Conservation (phyloP, 179 eudicot species). For the Dionaea muscipula region DNA sequence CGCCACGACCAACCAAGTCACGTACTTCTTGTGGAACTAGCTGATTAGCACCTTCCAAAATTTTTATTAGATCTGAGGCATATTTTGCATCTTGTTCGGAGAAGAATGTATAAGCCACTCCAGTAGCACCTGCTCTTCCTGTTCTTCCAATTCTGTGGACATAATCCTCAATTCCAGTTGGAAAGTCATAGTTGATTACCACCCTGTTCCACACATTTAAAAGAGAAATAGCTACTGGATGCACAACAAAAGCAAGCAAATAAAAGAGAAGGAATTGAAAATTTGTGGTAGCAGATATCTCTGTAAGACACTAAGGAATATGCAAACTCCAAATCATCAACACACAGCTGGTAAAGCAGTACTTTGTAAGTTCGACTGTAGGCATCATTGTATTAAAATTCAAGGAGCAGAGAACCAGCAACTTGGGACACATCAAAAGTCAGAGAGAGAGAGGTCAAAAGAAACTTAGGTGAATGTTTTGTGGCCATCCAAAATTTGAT, state of each 20-base stretch:
- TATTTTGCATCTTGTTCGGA: conserved; percentile 73
- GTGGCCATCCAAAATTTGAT: too few species aligned
- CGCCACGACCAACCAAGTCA: conserved; percentile 70
- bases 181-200: conserved; percentile 91
- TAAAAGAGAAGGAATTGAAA: too few species aligned
- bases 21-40: conserved; percentile 71
- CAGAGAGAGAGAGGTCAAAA: too few species aligned
- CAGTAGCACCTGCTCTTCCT: conserved; percentile 97
- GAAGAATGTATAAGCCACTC: conserved; percentile 73
- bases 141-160: conserved; percentile 99
- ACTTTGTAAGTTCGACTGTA: too few species aligned
- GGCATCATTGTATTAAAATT: too few species aligned
- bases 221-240: not conserved
- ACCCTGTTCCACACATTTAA: conserved; percentile 39
- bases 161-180: conserved; percentile 90
- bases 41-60: conserved; percentile 88
- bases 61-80: conserved; percentile 75
- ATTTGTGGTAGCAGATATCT: not conserved
- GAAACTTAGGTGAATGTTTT: too few species aligned
- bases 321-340: too few species aligned
- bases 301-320: too few species aligned
- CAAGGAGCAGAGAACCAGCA: too few species aligned
- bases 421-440: too few species aligned
- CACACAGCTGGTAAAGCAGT: too few species aligned
- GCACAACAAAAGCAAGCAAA: not conserved